Evolutionary conservation across 2,329 filamentous ascomycete genomes (phyloP).

Genomic region (Phoma sp.): DNA sequence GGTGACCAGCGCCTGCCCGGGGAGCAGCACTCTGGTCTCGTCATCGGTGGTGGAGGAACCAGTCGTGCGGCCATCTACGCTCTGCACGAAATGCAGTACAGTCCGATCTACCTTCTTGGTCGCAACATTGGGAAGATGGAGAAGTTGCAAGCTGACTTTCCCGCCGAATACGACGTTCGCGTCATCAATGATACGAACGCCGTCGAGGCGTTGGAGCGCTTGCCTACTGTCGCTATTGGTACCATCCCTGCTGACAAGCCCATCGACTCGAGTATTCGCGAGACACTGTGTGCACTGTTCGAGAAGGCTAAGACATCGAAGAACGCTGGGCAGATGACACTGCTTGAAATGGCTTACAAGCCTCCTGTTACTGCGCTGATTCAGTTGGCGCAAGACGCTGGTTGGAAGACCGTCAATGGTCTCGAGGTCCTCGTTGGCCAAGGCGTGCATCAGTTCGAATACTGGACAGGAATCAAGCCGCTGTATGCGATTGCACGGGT

Average conservation of each 20-base stretch:
- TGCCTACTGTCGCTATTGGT: constrained; percentile 78
- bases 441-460: constrained; percentile 82
- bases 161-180: constrained; percentile 71
- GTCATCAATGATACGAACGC: constrained; percentile 58
- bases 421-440: constrained; percentile 89
- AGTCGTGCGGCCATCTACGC: constrained; percentile 90
- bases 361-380: constrained; percentile 84
- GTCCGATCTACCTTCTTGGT: constrained; percentile 85
- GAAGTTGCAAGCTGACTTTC: constrained; percentile 74
- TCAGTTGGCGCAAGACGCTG: constrained; percentile 76
- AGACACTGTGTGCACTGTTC: constrained; percentile 66
- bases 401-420: constrained; percentile 85
- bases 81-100: constrained; percentile 80
- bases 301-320: constrained; percentile 36
- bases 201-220: constrained; percentile 53
- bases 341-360: constrained; percentile 97
- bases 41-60: constrained; percentile 91
- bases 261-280: constrained; percentile 74
- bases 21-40: constrained; percentile 67
- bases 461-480: constrained; percentile 83
- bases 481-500: constrained; percentile 73
- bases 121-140: constrained; percentile 73
- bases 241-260: constrained; percentile 90
- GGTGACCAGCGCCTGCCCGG: constrained; percentile 55
- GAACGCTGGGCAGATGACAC: constrained; percentile 53